Evolutionary conservation across 2,329 filamentous ascomycete species (phyloP).

Genomic region (Fonsecaea nubica): DNA sequence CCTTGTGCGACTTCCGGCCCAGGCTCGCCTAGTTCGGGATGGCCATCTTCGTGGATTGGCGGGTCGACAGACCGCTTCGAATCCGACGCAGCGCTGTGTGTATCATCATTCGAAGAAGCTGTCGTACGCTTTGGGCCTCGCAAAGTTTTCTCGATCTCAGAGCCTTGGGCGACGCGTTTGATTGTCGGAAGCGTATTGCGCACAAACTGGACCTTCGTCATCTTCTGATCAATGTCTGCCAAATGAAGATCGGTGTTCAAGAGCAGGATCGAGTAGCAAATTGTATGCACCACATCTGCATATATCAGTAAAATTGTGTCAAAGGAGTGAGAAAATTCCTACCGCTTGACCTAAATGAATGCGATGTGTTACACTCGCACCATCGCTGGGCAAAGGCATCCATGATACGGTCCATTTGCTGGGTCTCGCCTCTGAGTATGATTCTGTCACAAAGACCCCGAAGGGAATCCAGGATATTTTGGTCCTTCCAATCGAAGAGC

Average conservation of each 20-base stretch:
- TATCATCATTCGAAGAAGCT: conserved; percentile 24
- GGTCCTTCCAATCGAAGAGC: conserved; percentile 81
- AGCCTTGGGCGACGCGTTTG: conserved; percentile 64
- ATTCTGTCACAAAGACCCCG: conserved; percentile 82
- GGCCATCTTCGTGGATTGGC: conserved; percentile 55
- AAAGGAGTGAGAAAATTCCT: conserved; percentile 47
- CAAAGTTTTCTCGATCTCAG: conserved; percentile 22
- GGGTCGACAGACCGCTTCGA: conserved; percentile 39
- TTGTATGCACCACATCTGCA: conserved; percentile 90
- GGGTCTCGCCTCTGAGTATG: conserved; percentile 86
- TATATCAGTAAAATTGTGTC: conserved; percentile 11
- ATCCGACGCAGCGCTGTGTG: conserved; percentile 6
- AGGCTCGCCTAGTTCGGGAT: conserved; percentile 48
- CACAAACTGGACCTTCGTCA: conserved; percentile 93
- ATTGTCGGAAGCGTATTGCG: conserved; percentile 96
- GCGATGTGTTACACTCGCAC: conserved; percentile 90
- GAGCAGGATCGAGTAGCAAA: conserved; percentile 93
- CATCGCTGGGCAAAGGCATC: conserved; percentile 87
- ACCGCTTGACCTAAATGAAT: conserved; percentile 91
- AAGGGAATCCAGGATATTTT: conserved; percentile 79
- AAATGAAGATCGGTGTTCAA: conserved; percentile 95
- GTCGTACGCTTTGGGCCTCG: conserved; percentile 28
- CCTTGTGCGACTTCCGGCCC: conserved; percentile 73
- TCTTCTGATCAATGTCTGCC: conserved; percentile 93
- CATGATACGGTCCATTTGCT: conserved; percentile 94